phyloP scores from a whole-genome alignment of 139 green algal species.

The Axilococcus clingmanii region DNA sequence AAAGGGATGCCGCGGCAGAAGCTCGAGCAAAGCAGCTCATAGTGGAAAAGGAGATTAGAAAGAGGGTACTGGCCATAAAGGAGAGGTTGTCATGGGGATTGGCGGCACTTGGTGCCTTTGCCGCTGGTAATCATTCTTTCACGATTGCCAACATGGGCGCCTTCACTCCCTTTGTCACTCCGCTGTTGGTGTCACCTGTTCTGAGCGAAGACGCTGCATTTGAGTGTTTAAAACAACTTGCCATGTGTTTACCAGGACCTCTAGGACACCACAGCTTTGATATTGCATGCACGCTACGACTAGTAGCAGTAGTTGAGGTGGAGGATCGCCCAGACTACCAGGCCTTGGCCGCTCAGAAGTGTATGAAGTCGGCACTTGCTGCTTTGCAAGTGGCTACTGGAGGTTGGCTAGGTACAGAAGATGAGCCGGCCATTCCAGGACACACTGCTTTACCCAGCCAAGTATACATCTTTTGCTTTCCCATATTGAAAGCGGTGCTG shows the following conservation, averaged over 20 bases:
- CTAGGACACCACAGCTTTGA: constrained; percentile 27
- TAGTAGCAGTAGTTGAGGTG: constrained; percentile 35
- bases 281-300: constrained; percentile 42
- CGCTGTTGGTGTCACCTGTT: constrained; percentile 57
- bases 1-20: constrained; percentile 49
- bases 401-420: background rate
- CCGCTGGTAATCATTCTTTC: constrained; percentile 28
- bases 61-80: constrained; percentile 37
- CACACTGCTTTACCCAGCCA: constrained; percentile 32
- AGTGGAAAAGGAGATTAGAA: constrained; percentile 49
- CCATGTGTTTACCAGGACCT: constrained; percentile 44
- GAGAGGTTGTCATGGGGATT: constrained; percentile 45
- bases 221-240: constrained; percentile 39
- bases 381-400: constrained; percentile 27
- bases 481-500: constrained; percentile 43
- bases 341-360: constrained; percentile 18
- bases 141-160: constrained; percentile 42
- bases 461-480: constrained; percentile 69
- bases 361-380: constrained; percentile 30
- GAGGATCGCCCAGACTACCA: constrained; percentile 16
- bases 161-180: constrained; percentile 42
- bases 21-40: constrained; percentile 43
- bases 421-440: constrained; percentile 1
- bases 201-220: constrained; percentile 55
- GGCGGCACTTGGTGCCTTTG: constrained; percentile 32